These are phyloP conservation scores for Elsinoe ampelina DNA, from an alignment of 2,329 filamentous ascomycete genomes.

Conservation along the genomic window DNA sequence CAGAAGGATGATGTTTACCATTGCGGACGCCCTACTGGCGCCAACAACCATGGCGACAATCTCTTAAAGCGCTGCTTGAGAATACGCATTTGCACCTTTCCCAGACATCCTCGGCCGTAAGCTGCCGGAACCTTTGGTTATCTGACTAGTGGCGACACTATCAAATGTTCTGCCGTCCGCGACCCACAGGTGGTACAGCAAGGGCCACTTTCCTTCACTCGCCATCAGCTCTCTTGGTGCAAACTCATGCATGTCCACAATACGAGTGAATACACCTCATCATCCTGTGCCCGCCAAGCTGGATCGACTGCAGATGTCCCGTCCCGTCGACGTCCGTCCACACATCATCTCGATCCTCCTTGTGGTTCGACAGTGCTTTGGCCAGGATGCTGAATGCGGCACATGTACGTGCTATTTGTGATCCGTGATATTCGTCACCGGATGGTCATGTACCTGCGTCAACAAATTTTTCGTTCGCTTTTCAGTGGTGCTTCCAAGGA, in stretches of 20 bases:
- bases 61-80: no score
- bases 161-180: neutral
- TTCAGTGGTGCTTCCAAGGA: neutral
- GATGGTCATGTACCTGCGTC: slow-evolving; percentile 1
- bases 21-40: no score
- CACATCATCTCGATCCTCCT: neutral
- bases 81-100: no score
- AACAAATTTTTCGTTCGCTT: neutral
- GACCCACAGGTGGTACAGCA: neutral
- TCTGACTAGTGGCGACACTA: neutral
- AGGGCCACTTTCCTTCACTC: neutral
- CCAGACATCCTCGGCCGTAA: no score
- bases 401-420: neutral
- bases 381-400: neutral
- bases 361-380: neutral
- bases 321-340: neutral
- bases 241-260: neutral
- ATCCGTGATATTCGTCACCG: neutral
- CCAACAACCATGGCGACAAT: no score
- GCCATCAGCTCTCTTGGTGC: neutral
- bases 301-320: neutral
- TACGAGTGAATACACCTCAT: neutral
- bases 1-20: no score
- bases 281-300: neutral
- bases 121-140: no score